Evolutionary conservation across 2,329 filamentous ascomycete genomes (phyloP), one percentile per base, ranked within the genome.

Genomic region (Leptographium radiaticola): DNA sequence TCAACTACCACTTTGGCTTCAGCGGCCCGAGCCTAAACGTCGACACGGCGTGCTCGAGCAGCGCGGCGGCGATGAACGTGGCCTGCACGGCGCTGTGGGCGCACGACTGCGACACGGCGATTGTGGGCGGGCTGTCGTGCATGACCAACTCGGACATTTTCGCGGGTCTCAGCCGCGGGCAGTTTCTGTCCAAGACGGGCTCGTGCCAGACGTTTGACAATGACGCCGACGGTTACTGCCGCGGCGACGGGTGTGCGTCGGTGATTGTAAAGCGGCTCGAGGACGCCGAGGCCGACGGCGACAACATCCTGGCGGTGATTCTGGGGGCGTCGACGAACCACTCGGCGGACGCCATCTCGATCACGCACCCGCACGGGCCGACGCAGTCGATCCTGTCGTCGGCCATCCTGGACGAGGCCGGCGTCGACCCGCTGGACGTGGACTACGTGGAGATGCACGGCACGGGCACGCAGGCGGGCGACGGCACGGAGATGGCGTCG

Each of bases 371-470:
- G 1, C 87, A 93, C 65, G 85, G 81, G 5, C 84, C 80, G 15
- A 84, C 86, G 0, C 89, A 94, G 66, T 80, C 86, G 13, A 73
- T 77, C 49, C 70, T 93, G 12, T 91, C 85, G 62, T 77, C 79
- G 54, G 74, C 79, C 42, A 81, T 93, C 33, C 73, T 93, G 1
- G 77, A 84, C 49, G 79, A 86, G 45, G 83, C 86, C 44, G 83
- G 84, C 55, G 76, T 93, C 25, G 83, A 90, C 62, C 84, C 87
- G 2, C 76, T 81, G 51, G 85, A 90, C 58, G 77, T 95, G 49
- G 82, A 82, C 66, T 94, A 91, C 62, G 83, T 95, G 10, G 89
- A 94, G 68, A 89, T 93, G 83, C 88, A 95, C 66, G 89, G 87
- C 15, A 95, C 89, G 3, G 89, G 89, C 36, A 95, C 87, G 0